Evolutionary conservation across 2,329 filamentous ascomycete species (phyloP).

Genomic region (Sclerotinia borealis): DNA sequence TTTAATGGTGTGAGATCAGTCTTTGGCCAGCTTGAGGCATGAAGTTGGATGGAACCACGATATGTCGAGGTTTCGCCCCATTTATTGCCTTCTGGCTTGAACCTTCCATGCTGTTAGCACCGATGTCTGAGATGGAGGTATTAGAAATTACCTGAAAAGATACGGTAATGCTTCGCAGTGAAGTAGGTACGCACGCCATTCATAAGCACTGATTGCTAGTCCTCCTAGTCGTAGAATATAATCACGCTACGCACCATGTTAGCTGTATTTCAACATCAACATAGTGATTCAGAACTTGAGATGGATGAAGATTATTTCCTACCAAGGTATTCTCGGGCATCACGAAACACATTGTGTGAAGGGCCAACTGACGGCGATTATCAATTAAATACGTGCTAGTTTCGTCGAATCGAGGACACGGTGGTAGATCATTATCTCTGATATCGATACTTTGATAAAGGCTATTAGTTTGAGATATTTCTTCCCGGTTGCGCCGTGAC

Average conservation of each 20-base stretch:
- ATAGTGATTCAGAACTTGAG: neutral
- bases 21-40: neutral
- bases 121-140: neutral
- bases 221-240: constrained; percentile 8
- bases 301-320: neutral
- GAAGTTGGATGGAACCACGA: constrained; percentile 3
- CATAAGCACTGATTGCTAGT: constrained; percentile 5
- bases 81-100: neutral
- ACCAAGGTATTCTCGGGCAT: constrained; percentile 16
- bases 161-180: neutral
- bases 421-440: neutral
- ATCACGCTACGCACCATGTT: neutral
- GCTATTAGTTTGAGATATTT: too few relatives aligned
- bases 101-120: neutral
- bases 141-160: neutral
- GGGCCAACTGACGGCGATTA: constrained; percentile 7
- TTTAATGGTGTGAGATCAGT: neutral
- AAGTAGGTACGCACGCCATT: constrained; percentile 15
- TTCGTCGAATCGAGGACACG: constrained; percentile 7
- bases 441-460: neutral
- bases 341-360: constrained; percentile 14
- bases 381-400: constrained; percentile 9
- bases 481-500: neutral
- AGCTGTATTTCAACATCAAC: neutral
- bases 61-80: neutral